Percentiles rank a stretch among this genome's conserved stretches.
Evolutionary conservation across 192 early-diverging fungal genomes (phyloP).

Genomic region (Phlyctochytrium bullatum): DNA sequence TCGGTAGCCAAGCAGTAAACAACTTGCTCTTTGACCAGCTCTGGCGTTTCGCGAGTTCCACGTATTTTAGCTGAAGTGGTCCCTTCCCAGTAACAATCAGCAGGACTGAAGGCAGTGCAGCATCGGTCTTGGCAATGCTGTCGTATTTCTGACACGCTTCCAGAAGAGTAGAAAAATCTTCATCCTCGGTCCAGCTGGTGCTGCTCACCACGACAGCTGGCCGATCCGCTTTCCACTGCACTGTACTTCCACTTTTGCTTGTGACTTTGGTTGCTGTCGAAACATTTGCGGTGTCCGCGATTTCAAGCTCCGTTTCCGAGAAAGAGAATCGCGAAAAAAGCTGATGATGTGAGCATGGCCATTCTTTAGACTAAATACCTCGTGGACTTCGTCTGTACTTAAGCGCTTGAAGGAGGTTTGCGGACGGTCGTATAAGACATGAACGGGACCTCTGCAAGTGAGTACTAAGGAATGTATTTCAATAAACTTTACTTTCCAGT

Average conservation of each 20-base stretch:
- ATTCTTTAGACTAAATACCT: constrained; percentile 39
- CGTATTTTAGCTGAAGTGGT: constrained; percentile 70
- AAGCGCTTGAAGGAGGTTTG: constrained; percentile 74
- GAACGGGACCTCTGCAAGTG: constrained; percentile 61
- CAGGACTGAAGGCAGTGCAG: constrained; percentile 41
- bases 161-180: constrained; percentile 86
- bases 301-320: no score
- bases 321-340: no score
- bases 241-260: background rate
- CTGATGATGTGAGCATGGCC: no score
- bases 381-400: constrained; percentile 60
- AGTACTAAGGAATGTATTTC: no score
- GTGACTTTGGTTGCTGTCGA: background rate
- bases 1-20: constrained; percentile 75
- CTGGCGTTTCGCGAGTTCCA: constrained; percentile 57
- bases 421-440: constrained; percentile 81
- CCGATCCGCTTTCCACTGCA: constrained; percentile 41
- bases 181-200: constrained; percentile 95
- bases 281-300: no score
- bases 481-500: no score
- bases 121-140: constrained; percentile 18
- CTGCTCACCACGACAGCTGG: constrained; percentile 81
- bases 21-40: constrained; percentile 55
- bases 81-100: constrained; percentile 95
- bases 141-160: constrained; percentile 53